Evolutionary conservation across 176 grass and related monocot genomes (phyloP), one percentile per base, ranked within the genome.

Genomic region (Melocanna baccifera): DNA sequence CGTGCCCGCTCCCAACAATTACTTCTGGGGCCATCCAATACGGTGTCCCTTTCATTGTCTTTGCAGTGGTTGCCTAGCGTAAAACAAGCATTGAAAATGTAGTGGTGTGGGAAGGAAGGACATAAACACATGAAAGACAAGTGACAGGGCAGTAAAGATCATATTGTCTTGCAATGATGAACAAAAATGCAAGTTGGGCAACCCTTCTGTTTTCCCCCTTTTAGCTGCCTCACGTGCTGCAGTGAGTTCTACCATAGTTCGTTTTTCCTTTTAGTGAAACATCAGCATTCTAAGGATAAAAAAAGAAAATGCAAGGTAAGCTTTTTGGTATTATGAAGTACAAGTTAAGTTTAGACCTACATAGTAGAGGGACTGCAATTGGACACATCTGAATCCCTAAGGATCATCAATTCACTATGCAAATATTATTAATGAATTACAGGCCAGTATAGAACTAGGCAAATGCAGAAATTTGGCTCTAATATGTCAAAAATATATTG

Each of bases 1-100:
- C 92, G 81, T 97, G 86, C 62, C 94, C 90, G 11, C 88, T 94
- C 73, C 91, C 90, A 83, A 97, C 86, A 86, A 97, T 97, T 28
- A 97, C 92, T 94, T 97, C 94, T 85, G 92, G 94, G 57, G 94
- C 94, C 94, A 97, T 97, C 92, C 94, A 97, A 48, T 92, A 87
- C 32, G 94, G 90, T 53, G 94, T 97, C 14, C 94, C 94, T 85
- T 97, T 94, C 90, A 94, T 94, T 63, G 94, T 91, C 81, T 94
- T 94, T 18, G 92, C 92, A 55, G 94, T 90, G 68, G 88, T 97
- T 81, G 90, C 92, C 94, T 97, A 69, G 78, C 39, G 77, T 67
- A 83, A 37, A 41, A 61, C 15, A 85, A 71, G 0, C 9, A 69
- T 43, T 4, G 0, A 36, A 79, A 75, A 79, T 19, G 26, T 32